These are phyloP conservation scores for Pleurotus cornucopiae DNA, from an alignment of 768 basidiomycete genomes.

Conservation along the genomic window DNA sequence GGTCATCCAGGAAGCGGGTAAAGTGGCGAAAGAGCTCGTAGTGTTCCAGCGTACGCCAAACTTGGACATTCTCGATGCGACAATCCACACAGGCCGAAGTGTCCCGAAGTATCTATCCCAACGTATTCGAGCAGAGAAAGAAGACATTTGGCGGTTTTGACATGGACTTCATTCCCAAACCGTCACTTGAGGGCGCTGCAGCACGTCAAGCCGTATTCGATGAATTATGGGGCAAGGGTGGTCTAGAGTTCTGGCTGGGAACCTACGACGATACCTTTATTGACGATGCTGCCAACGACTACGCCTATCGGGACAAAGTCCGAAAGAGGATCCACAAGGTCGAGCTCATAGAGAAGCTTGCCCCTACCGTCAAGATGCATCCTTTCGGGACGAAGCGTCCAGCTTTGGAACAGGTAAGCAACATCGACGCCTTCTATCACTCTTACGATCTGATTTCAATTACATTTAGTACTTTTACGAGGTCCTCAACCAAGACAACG, in stretches of 20 bases:
- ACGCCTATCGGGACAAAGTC: conserved; percentile 19
- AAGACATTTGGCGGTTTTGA: conserved; percentile 19
- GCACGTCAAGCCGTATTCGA: conserved; percentile 18
- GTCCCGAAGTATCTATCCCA: conserved; percentile 15
- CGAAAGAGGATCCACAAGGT: conserved; percentile 14
- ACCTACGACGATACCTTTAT: conserved; percentile 13
- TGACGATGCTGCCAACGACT: conserved; percentile 16
- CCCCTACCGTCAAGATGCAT: conserved; percentile 18
- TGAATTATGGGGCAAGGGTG: conserved; percentile 18
- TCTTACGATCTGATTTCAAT: background rate
- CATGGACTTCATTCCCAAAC: conserved; percentile 10
- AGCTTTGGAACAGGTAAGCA: conserved; percentile 14
- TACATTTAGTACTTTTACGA: conserved; percentile 2
- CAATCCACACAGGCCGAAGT: conserved; percentile 54
- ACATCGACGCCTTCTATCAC: background rate
- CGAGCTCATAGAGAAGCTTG: conserved; percentile 19
- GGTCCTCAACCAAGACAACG: conserved; percentile 13
- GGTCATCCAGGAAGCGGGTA: conserved; percentile 18
- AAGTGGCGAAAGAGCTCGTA: conserved; percentile 17
- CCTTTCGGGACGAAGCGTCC: conserved; percentile 22
- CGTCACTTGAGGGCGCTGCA: conserved; percentile 11
- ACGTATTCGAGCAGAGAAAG: conserved; percentile 15
- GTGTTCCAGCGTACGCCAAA: conserved; percentile 36
- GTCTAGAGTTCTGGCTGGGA: conserved; percentile 18
- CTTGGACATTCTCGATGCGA: conserved; percentile 44